Evolutionary conservation across 1,284 basidiomycete genomes (phyloP), one percentile per base, ranked within the genome.

Genomic region (Sanghuangporus baumii): DNA sequence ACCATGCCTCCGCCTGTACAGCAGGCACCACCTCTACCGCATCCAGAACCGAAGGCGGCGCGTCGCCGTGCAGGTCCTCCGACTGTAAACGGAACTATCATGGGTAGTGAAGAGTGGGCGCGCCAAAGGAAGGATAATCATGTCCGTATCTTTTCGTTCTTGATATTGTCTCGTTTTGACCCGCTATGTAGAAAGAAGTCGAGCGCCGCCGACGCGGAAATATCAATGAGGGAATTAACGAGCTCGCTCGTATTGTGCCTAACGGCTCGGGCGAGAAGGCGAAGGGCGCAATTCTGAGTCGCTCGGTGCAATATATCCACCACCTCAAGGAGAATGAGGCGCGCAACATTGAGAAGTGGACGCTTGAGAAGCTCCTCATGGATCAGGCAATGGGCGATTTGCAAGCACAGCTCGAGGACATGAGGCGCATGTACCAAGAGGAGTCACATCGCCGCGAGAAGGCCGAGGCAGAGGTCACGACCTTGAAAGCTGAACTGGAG

Each of bases 181-280:
- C 12, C 16, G 7, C n/a, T 3, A 64, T 60, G 60, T 72, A 96
- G 93, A 97, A 97, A 90, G 96, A 98, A 76, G 96, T 98, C 11
- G 96, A 98, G 75, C 90, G 95, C 63, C 85, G 94, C 51, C 88
- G 96, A 57, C 82, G 96, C 61, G 92, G 94, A 18, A 95, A 94
- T 70, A 98, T 98, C 78, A 96, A 96, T 74, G 92, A 96, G 65
- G 95, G 95, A 0, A 97, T 98, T 77, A 94, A 91, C 72, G 91
- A 94, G 71, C 86, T 98, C 26, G 89, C 91, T 1, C 83, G 88
- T 7, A 93, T 96, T 69, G 89, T 97, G 2, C 95, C 95, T 6
- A 90, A 87, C 66, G 90, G 88, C 51, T 88, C 89, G 0, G 91
- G 91, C 56, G 93, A 94, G 74, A 94, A 95, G 70, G 88, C 88